Conservation (phyloP, 2,329 filamentous ascomycete genomes). For the Drechslerella coelobrocha region DNA sequence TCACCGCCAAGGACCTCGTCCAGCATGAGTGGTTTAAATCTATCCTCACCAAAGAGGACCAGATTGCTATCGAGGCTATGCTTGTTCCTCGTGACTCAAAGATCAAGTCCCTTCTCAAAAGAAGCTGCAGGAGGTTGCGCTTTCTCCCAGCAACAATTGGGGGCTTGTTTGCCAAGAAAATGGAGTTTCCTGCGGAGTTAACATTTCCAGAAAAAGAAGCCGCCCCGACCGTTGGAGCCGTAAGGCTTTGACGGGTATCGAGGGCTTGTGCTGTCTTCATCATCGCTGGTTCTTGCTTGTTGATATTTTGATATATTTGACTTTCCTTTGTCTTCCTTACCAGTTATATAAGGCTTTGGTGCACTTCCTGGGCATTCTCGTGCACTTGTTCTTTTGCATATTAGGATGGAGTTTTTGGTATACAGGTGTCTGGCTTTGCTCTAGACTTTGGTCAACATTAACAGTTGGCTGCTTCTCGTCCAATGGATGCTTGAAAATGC, state of each 20-base stretch:
- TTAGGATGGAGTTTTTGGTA: no score
- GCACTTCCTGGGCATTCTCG: no score
- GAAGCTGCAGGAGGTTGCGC: slow-evolving; percentile 1
- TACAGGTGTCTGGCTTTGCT: no score
- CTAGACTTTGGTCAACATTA: no score
- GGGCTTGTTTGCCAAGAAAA: slow-evolving; percentile 19
- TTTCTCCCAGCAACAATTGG: slow-evolving; percentile 9
- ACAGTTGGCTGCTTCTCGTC: no score
- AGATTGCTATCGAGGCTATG: slow-evolving; percentile 6
- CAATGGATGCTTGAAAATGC: no score
- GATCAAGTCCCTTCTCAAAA: slow-evolving; percentile 2
- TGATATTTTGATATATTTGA: no score
- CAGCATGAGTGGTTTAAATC: slow-evolving; percentile 44
- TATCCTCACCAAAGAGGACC: slow-evolving; percentile 27
- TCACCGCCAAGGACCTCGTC: slow-evolving; percentile 35
- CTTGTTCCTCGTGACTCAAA: slow-evolving; percentile 2
- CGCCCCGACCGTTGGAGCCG: slow-evolving; percentile 1
- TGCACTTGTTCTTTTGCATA: no score
- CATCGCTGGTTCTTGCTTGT: neutral
- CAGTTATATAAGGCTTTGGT: no score
- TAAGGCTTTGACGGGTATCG: slow-evolving; percentile 8
- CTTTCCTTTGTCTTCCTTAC: no score
- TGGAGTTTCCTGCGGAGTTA: slow-evolving; percentile 20
- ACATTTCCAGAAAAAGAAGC: slow-evolving; percentile 2
- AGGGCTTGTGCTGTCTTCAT: neutral